Conservation (phyloP, 768 basidiomycete species). For the Nidularia sp. region DNA sequence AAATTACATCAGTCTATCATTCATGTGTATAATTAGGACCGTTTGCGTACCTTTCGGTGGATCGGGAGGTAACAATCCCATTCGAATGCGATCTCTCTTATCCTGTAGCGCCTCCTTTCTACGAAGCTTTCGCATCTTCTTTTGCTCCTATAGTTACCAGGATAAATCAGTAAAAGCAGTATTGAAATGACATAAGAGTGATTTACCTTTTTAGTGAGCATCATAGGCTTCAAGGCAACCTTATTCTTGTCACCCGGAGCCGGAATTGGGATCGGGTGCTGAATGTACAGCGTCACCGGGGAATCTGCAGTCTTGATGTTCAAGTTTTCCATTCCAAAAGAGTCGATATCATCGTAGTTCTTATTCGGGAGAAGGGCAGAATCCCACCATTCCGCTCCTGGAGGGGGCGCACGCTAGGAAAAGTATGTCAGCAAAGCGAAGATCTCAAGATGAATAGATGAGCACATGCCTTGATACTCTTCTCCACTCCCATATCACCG, state of each 20-base stretch:
- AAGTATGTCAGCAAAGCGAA: background rate
- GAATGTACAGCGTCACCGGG: conserved; percentile 86
- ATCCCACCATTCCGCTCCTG: conserved; percentile 98
- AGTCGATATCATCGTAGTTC: conserved; percentile 69
- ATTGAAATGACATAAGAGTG: background rate
- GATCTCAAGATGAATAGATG: background rate
- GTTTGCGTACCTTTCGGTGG: conserved; percentile 76
- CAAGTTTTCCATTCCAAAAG: conserved; percentile 47
- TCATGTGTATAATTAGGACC: background rate
- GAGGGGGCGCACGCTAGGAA: conserved; percentile 74
- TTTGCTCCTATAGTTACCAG: conserved; percentile 64
- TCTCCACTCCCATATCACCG: conserved; percentile 88
- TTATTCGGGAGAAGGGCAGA: conserved; percentile 76
- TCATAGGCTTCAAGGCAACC: conserved; percentile 75
- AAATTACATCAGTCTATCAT: background rate
- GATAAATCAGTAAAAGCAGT: conserved; percentile 10
- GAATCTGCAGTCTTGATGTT: conserved; percentile 66
- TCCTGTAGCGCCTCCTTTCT: conserved; percentile 89
- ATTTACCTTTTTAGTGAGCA: conserved; percentile 84
- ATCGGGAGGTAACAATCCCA: conserved; percentile 95
- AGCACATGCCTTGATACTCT: conserved; percentile 74
- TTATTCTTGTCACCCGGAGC: conserved; percentile 85
- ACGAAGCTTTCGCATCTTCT: conserved; percentile 93
- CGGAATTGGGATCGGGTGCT: conserved; percentile 96
- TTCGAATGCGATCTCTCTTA: conserved; percentile 89